A percentile compares a stretch with the other conserved stretches of the same genome.
These are phyloP conservation scores for Dendrostoma leiphaemia DNA, from an alignment of 2,329 filamentous ascomycete species.

Conservation along the genomic window DNA sequence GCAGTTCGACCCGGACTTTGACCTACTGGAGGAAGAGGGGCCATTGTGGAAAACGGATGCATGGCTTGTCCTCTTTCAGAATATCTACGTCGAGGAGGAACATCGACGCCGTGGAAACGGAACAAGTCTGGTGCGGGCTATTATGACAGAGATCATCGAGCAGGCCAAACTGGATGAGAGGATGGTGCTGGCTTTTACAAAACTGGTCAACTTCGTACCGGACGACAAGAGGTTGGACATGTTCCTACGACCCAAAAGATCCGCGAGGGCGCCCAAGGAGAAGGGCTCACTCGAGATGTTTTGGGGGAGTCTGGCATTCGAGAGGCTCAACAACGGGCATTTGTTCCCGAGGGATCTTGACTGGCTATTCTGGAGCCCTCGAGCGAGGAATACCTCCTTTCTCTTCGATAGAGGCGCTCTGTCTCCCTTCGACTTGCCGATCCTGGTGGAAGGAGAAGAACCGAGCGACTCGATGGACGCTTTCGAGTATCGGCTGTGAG, in stretches of 20 bases:
- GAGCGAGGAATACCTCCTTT: background rate
- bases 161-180: background rate
- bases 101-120: background rate
- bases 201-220: background rate
- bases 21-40: background rate
- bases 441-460: no score
- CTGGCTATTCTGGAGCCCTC: background rate
- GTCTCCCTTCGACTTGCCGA: no score
- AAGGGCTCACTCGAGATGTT: no score
- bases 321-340: background rate
- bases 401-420: background rate
- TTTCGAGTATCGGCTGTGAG: no score
- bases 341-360: background rate
- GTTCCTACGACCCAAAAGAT: no score
- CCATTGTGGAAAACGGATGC: background rate
- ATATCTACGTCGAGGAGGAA: background rate
- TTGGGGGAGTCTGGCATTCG: background rate
- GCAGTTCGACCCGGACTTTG: background rate
- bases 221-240: background rate
- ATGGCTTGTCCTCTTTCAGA: background rate
- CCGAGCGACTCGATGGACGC: no score
- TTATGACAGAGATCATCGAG: background rate
- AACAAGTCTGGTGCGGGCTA: background rate
- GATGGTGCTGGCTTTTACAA: background rate
- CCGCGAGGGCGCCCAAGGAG: no score